Evolutionary conservation across 2,329 filamentous ascomycete genomes (phyloP).

Genomic region (Fusarium nodosum): DNA sequence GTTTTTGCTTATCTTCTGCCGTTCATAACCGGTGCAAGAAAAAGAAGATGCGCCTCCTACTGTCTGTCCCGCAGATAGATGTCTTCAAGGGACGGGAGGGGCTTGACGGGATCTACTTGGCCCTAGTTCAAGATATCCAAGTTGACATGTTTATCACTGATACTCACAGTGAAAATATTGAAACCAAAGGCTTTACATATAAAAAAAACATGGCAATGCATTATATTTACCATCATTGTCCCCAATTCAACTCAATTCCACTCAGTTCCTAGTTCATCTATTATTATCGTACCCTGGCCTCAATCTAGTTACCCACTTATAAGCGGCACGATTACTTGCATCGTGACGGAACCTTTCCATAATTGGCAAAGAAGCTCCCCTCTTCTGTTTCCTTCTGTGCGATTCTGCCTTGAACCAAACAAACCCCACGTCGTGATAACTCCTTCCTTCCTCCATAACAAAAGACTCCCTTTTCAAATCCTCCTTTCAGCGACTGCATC

Average conservation of each 20-base stretch:
- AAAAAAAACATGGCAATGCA: neutral
- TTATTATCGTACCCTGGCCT: conserved; percentile 5
- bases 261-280: neutral
- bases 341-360: conserved; percentile 39
- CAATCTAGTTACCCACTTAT: conserved; percentile 39
- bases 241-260: neutral
- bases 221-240: neutral
- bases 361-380: conserved; percentile 43
- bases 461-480: conserved; percentile 1
- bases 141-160: neutral
- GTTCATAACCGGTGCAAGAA: conserved; percentile 15
- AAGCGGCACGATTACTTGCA: conserved; percentile 45
- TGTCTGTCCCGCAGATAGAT: conserved; percentile 6
- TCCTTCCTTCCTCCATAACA: conserved; percentile 16
- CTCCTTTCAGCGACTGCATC: conserved; percentile 13
- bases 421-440: conserved; percentile 25
- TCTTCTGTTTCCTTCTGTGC: conserved; percentile 45
- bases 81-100: conserved; percentile 2
- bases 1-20: conserved; percentile 20
- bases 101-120: conserved; percentile 10
- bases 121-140: conserved; percentile 5
- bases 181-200: neutral
- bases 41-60: conserved; percentile 28
- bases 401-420: conserved; percentile 21
- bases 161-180: neutral